A percentile compares a stretch with the other conserved stretches of the same genome.
These are phyloP conservation scores for Jamesozyma piceae DNA, from an alignment of 805 yeast species.

Conservation along the genomic window DNA sequence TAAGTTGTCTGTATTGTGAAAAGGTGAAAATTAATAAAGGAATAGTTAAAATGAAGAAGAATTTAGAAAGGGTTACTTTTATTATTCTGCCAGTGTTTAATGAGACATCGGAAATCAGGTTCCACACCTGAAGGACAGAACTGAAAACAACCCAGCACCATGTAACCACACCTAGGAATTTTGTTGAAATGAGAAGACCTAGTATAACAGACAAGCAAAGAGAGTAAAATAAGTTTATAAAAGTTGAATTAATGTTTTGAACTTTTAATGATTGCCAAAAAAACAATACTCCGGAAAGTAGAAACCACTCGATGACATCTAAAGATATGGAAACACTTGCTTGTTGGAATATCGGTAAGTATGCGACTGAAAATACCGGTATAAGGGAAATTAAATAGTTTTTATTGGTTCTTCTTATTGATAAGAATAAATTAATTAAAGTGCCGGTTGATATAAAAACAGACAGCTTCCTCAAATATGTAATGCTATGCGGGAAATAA, in stretches of 20 bases:
- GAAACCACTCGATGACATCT: conserved; percentile 38
- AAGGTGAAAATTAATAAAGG: conserved; percentile 53
- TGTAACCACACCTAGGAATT: conserved; percentile 64
- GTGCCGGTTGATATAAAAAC: conserved; percentile 10
- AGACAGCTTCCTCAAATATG: conserved; percentile 8
- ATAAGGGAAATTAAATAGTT: conserved; percentile 36
- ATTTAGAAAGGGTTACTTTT: conserved; percentile 35
- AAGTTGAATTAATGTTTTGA: conserved; percentile 32
- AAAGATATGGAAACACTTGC: conserved; percentile 14
- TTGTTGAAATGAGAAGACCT: conserved; percentile 53
- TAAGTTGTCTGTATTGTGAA: conserved; percentile 44
- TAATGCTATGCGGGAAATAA: conserved; percentile 4
- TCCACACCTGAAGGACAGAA: conserved; percentile 49
- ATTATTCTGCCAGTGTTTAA: conserved; percentile 33
- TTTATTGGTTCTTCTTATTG: conserved; percentile 25
- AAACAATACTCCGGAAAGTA: conserved; percentile 41
- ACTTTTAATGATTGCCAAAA: conserved; percentile 41
- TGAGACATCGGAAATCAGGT: conserved; percentile 55
- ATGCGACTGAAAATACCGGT: conserved; percentile 19
- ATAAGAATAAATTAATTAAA: conserved; percentile 12
- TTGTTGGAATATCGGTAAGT: conserved; percentile 12
- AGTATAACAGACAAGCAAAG: conserved; percentile 40
- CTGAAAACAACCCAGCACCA: conserved; percentile 51
- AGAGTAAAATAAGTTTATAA: conserved; percentile 45
- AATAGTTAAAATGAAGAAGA: conserved; percentile 37